These are phyloP conservation scores for Stagonosporopsis tanaceti DNA, from an alignment of 2,329 filamentous ascomycete genomes.

Conservation along the genomic window DNA sequence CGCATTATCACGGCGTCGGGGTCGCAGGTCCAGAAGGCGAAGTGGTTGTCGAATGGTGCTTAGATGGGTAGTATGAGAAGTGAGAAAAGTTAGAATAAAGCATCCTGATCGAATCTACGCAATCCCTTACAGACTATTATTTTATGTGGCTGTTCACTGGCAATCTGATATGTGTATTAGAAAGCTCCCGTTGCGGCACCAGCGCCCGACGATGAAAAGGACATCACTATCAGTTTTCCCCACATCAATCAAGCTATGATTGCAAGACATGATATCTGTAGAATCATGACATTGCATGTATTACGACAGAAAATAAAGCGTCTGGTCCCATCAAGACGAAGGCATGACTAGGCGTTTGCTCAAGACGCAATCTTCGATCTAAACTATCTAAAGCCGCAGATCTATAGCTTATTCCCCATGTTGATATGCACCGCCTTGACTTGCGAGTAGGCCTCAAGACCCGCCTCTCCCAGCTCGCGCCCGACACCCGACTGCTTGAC, in stretches of 20 bases:
- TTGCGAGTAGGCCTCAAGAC: conserved; percentile 21
- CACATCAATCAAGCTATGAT: no score
- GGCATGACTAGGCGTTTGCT: background rate
- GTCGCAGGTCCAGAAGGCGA: conserved; percentile 4
- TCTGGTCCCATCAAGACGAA: no score
- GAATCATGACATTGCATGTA: no score
- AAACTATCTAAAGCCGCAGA: background rate
- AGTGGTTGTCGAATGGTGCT: conserved; percentile 12
- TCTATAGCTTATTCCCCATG: conserved; percentile 21
- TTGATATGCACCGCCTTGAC: conserved; percentile 25
- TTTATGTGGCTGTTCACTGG: no score
- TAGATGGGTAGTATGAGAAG: background rate
- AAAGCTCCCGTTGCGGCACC: no score
- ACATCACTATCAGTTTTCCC: no score
- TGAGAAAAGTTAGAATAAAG: background rate
- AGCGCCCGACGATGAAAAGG: no score
- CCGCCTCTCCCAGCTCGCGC: conserved; percentile 59
- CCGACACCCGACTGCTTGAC: conserved; percentile 67
- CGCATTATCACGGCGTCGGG: conserved; percentile 8
- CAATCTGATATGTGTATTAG: no score
- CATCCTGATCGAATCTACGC: no score
- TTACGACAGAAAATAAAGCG: no score
- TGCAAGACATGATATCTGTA: no score
- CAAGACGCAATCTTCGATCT: background rate
- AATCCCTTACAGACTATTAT: no score